Conservation (phyloP, 2,329 filamentous ascomycete genomes). For the Exophiala sp. region DNA sequence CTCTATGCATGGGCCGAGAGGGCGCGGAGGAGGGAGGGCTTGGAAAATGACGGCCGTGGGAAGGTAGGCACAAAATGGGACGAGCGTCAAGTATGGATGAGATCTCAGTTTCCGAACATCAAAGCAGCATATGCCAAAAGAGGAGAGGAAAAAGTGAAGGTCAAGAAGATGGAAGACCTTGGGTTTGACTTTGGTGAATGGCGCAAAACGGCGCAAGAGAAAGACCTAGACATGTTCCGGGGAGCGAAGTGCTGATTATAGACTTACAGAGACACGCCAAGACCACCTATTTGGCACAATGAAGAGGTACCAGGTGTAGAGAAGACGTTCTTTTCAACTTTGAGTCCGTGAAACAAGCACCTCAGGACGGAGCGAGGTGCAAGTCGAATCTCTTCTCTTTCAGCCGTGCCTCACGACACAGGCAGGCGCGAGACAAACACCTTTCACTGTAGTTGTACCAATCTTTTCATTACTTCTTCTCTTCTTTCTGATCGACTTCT, state of each 20-base stretch:
- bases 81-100: slow-evolving; percentile 67
- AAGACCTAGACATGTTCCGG: slow-evolving; percentile 17
- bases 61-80: slow-evolving; percentile 72
- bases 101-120: slow-evolving; percentile 64
- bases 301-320: too few relatives aligned
- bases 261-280: not conserved
- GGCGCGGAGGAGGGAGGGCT: slow-evolving; percentile 35
- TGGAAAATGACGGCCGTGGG: slow-evolving; percentile 49
- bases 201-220: slow-evolving; percentile 14
- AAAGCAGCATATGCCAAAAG: slow-evolving; percentile 67
- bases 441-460: too few relatives aligned
- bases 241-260: slow-evolving; percentile 5
- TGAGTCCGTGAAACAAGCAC: too few relatives aligned
- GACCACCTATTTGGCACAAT: not conserved
- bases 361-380: too few relatives aligned
- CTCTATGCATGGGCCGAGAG: slow-evolving; percentile 42
- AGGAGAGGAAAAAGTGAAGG: slow-evolving; percentile 55
- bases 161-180: slow-evolving; percentile 66
- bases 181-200: slow-evolving; percentile 60
- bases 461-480: too few relatives aligned
- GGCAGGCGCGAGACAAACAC: too few relatives aligned
- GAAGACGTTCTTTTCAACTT: too few relatives aligned
- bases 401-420: too few relatives aligned
- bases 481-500: too few relatives aligned
- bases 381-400: too few relatives aligned